Evolutionary conservation across 129 eudicot genomes (phyloP), one percentile per base, ranked within the genome.

Genomic region (Tagetes erecta): DNA sequence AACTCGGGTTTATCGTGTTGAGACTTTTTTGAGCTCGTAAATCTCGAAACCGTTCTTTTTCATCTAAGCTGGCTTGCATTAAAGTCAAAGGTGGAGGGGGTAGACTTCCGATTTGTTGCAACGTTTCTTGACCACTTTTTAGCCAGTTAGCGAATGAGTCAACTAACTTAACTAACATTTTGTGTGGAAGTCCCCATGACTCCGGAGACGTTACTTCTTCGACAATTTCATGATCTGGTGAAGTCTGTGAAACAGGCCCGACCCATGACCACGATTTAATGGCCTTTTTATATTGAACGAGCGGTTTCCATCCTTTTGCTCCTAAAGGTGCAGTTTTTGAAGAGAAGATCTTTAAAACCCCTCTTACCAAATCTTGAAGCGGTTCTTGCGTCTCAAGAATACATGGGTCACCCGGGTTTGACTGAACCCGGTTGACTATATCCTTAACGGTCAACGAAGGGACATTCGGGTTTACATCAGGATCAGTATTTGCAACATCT

Each of bases 341-440:
- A 45, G 95, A 79, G 64, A 88, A 86, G 70, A 95, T 82, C 70
- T 91, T 95, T 62, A 95, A 76, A 68, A 91, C 99, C 44, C 99
- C 99, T 81, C 96, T 80, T 46, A 95, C 82, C 74, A 95, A 77
- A 81, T 95, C 99, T 72, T 86, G 96, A 79, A 95, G 94, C 2
- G 99, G 99, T 77, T 95, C 99, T 70, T 85, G 97, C 47, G 99
- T 91, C 75, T 91, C 97, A 74, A 95, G 97, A 75, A 95, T 91
- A 72, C 89, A 83, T 11, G 99, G 99, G 85, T 95, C 99, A 8
- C 96, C 92, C 3, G 99, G 99, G 74, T 91, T 91, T 68, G 96
- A 86, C 75, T 79, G 86, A 7, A 95, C 99, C 67, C 97, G 97
- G 81, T 84, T 86, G 63, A 91, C 97, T 58, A 95, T 84, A 41